Percentiles rank a stretch among this genome's conserved stretches.
These are phyloP conservation scores for Cytospora piceae DNA, from an alignment of 2,329 filamentous ascomycete species.

Conservation along the genomic window DNA sequence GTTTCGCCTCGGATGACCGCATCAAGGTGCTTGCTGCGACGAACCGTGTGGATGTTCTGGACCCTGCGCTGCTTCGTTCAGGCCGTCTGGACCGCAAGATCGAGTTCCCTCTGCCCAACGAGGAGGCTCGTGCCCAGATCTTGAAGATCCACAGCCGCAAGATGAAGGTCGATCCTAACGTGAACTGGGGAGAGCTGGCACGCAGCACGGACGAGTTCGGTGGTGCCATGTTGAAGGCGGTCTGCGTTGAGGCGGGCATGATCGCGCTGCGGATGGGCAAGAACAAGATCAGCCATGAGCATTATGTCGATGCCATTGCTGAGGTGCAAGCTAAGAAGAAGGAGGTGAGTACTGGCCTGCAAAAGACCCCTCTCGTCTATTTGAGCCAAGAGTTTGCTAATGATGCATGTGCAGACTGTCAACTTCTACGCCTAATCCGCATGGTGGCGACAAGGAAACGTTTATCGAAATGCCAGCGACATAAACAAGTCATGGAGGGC, in stretches of 20 bases:
- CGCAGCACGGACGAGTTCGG: constrained; percentile 98
- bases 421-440: constrained; percentile 56
- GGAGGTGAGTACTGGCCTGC: constrained; percentile 59
- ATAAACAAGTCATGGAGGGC: neutral
- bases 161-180: constrained; percentile 91
- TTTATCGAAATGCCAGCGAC: neutral
- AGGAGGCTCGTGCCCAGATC: constrained; percentile 96
- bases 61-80: constrained; percentile 87
- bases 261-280: constrained; percentile 93
- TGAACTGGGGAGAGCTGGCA: constrained; percentile 96
- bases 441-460: constrained; percentile 13
- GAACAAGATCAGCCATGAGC: constrained; percentile 96
- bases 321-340: constrained; percentile 98
- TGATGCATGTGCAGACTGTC: constrained; percentile 50
- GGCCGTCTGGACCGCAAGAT: constrained; percentile 96
- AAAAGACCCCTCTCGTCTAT: neutral
- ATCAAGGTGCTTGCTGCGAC: constrained; percentile 96
- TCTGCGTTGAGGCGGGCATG: constrained; percentile 99
- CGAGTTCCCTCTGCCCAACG: constrained; percentile 96
- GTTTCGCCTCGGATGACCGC: constrained; percentile 93
- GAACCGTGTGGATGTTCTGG: constrained; percentile 91
- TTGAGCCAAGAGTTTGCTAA: constrained; percentile 1
- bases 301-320: constrained; percentile 97
- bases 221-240: constrained; percentile 95
- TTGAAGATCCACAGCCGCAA: constrained; percentile 96